These are phyloP conservation scores for Phialophora chinensis DNA, from an alignment of 2,329 filamentous ascomycete genomes.

Conservation along the genomic window DNA sequence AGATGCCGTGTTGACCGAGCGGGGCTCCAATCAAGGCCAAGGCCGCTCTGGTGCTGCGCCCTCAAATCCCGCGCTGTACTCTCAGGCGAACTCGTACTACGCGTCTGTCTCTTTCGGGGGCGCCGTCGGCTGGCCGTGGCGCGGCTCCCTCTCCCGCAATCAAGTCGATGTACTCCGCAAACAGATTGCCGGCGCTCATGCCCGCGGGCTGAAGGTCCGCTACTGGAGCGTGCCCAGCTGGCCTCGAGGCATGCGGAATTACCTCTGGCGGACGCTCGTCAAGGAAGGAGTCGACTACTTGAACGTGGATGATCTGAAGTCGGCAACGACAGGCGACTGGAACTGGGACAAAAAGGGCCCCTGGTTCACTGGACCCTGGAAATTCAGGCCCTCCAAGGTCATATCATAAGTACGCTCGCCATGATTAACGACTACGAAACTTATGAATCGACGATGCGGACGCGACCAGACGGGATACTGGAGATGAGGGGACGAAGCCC, in stretches of 20 bases:
- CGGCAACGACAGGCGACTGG: constrained; percentile 58
- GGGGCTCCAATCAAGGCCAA: constrained; percentile 49
- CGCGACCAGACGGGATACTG: neutral
- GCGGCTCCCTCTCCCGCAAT: constrained; percentile 49
- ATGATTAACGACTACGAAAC: constrained; percentile 7
- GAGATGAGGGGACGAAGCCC: neutral
- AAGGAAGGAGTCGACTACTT: constrained; percentile 62
- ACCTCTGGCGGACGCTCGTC: constrained; percentile 61
- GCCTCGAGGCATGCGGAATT: constrained; percentile 60
- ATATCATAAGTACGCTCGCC: neutral
- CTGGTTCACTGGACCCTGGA: constrained; percentile 32
- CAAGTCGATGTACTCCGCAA: constrained; percentile 57
- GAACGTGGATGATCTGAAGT: constrained; percentile 63
- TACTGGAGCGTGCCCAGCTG: constrained; percentile 65
- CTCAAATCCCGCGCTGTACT: constrained; percentile 51
- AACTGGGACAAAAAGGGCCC: constrained; percentile 40
- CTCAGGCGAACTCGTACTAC: constrained; percentile 62
- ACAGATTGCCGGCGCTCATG: constrained; percentile 60
- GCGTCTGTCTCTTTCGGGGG: constrained; percentile 60
- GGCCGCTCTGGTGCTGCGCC: constrained; percentile 51
- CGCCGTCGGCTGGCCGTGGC: constrained; percentile 56
- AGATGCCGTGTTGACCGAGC: constrained; percentile 1
- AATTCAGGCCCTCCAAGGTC: constrained; percentile 43
- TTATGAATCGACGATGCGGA: constrained; percentile 1
- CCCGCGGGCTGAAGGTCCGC: constrained; percentile 59